Evolutionary conservation across 176 grass and related monocot species (phyloP), one percentile per base, ranked within the genome.

Genomic region (Musa acuminata): DNA sequence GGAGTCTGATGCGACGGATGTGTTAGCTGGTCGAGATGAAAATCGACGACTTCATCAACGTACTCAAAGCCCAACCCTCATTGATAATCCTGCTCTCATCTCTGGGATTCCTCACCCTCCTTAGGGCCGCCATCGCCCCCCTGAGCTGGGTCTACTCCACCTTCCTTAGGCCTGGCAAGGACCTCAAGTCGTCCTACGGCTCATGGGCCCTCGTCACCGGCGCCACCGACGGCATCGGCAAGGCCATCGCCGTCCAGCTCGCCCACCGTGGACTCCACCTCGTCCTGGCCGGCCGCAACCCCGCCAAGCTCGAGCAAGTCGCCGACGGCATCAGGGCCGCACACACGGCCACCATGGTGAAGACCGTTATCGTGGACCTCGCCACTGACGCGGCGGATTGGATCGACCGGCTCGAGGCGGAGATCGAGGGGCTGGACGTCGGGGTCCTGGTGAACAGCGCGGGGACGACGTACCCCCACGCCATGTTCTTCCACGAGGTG

Each of bases 361-460:
- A 70, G 58, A 71, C 62, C 23, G 86, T 86, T 0, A 77, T 86
- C 2, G 24, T 88, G 2, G 89, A 92, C 65, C 77, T 88, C 58
- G 72, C 71, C 8, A 71, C 64, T 11, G 53, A 83, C 11, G 20
- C 17, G 35, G 67, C 73, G 19, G 72, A 71, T 5, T 73, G 73
- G 1, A 43, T 76, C 64, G 22, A 25, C 1, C 75, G 67, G 22
- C 64, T 91, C 8, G 13, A 20, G 70, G 75, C 63, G 52, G 71
- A 57, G 0, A 68, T 88, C 20, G 19, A 11, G 2, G 86, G 67
- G 21, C 58, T 86, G 11, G 86, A 92, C 70, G 86, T 92, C 5
- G 86, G 83, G 14, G 0, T 92, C 24, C 70, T 92, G 70, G 89
- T 88, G 69, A 92, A 92, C 77, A 86, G 85, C 75, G 89, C 89